phyloP scores from a whole-genome alignment of 208 protist genomes.

The Acanthamoeba healyi region DNA sequence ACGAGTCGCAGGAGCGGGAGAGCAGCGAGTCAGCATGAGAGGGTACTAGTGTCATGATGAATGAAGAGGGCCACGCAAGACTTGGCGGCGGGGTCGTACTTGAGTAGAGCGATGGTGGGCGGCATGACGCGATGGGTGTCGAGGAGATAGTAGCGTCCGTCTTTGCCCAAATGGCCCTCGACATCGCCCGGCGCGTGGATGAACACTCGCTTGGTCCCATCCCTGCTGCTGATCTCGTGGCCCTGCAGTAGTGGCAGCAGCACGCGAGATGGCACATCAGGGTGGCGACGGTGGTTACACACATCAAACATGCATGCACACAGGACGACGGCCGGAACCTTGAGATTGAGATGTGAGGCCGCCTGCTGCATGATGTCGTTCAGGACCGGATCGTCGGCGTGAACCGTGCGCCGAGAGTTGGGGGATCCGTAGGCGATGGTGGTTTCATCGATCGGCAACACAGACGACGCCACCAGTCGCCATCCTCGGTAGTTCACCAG shows the following conservation, averaged over 20 bases:
- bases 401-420: constrained; percentile 26
- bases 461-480: constrained; percentile 39
- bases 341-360: constrained; percentile 47
- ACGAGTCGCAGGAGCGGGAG: background rate
- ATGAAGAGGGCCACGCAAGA: constrained; percentile 63
- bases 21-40: no score
- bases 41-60: background rate
- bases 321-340: no score
- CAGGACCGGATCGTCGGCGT: constrained; percentile 48
- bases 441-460: constrained; percentile 60
- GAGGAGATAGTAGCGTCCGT: constrained; percentile 84
- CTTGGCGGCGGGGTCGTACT: constrained; percentile 63
- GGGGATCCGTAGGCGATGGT: constrained; percentile 44
- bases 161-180: constrained; percentile 66
- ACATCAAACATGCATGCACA: background rate
- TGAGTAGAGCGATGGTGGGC: constrained; percentile 76
- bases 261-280: no score
- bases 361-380: constrained; percentile 67
- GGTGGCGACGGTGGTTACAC: no score
- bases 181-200: constrained; percentile 39
- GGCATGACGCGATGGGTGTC: constrained; percentile 82
- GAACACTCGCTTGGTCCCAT: background rate
- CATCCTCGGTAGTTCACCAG: constrained; percentile 61
- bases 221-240: background rate
- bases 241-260: no score